These are phyloP conservation scores for Guadua angustifolia DNA, from an alignment of 176 grass and related monocot species.

Conservation along the genomic window DNA sequence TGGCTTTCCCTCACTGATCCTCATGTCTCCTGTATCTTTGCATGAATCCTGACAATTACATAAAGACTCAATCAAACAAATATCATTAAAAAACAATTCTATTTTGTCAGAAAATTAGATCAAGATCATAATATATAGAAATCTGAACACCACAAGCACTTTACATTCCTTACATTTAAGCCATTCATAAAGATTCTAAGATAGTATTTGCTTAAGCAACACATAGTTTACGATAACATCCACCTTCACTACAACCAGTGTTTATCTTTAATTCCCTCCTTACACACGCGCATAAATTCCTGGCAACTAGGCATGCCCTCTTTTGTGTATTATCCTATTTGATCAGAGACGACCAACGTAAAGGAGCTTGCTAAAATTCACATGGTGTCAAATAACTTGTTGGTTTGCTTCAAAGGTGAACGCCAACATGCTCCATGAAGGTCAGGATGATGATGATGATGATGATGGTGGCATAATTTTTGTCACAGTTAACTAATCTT, in stretches of 20 bases:
- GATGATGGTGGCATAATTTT: not conserved
- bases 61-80: conserved; percentile 37
- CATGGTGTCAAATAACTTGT: conserved; percentile 26
- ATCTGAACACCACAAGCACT: conserved; percentile 5
- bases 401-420: not conserved
- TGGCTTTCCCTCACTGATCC: conserved; percentile 26
- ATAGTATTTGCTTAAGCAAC: not conserved
- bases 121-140: not conserved
- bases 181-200: not conserved
- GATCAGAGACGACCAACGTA: not conserved
- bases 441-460: not conserved
- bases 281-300: not conserved
- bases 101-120: not conserved
- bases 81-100: conserved; percentile 16
- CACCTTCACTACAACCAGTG: not conserved
- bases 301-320: conserved; percentile 14
- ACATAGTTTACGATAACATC: not conserved
- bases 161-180: not conserved
- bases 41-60: conserved; percentile 47
- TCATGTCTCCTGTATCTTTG: conserved; percentile 35
- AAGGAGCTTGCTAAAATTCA: conserved; percentile 6
- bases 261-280: conserved; percentile 10
- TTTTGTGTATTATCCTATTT: conserved; percentile 30
- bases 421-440: conserved; percentile 11
- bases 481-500: not conserved